Conservation (phyloP, 2,329 filamentous ascomycete genomes). For the Apiospora aurea region DNA sequence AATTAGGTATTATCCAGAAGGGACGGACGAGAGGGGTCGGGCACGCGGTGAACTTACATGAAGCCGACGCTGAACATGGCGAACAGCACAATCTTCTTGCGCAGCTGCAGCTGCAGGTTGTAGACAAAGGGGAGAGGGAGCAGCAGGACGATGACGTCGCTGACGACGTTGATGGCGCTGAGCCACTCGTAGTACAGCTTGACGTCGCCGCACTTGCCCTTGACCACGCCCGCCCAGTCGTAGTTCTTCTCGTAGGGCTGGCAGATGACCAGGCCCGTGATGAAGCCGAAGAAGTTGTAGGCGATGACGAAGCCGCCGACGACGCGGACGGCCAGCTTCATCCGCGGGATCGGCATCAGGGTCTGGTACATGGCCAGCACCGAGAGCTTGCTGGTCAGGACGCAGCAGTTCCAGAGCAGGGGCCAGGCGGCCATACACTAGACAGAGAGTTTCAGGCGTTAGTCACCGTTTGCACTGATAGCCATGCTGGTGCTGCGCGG, state of each 20-base stretch:
- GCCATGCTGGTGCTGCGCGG: too few relatives aligned
- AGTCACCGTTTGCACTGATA: neutral
- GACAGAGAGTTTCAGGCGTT: neutral
- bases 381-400: conserved; percentile 26
- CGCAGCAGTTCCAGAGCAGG: conserved; percentile 26
- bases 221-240: conserved; percentile 25
- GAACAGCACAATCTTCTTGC: conserved; percentile 26
- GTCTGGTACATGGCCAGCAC: conserved; percentile 27
- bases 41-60: conserved; percentile 10
- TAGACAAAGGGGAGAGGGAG: conserved; percentile 44
- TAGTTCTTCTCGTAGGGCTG: conserved; percentile 21
- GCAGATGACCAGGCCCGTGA: conserved; percentile 25
- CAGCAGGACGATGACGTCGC: conserved; percentile 42
- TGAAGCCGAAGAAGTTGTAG: conserved; percentile 23
- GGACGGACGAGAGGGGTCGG: neutral
- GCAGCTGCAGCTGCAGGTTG: conserved; percentile 34
- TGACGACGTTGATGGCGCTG: conserved; percentile 42
- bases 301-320: conserved; percentile 21
- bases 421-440: conserved; percentile 26
- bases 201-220: conserved; percentile 27
- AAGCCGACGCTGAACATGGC: conserved; percentile 27
- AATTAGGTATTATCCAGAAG: neutral
- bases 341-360: conserved; percentile 26
- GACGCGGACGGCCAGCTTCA: conserved; percentile 22
- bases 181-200: conserved; percentile 40